phyloP scores from a whole-genome alignment of 2,329 filamentous ascomycete genomes.

The Aspergillus neoniger region DNA sequence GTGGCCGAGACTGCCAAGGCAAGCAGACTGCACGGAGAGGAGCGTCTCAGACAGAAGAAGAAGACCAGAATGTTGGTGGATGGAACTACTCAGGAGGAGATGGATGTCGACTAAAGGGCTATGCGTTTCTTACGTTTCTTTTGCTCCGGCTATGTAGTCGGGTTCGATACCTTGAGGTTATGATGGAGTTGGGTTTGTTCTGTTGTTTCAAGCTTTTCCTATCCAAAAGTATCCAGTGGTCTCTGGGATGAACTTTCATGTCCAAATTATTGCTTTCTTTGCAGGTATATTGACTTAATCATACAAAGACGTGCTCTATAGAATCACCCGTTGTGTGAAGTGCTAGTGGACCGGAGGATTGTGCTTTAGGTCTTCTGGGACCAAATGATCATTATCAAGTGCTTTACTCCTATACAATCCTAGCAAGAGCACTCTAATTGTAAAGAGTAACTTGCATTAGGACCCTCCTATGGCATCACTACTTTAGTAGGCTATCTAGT shows the following conservation, averaged over 20 bases:
- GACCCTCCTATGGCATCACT: too few relatives aligned
- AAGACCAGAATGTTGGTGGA: constrained; percentile 48
- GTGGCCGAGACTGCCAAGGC: constrained; percentile 39
- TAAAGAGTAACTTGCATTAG: background rate
- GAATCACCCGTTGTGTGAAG: background rate
- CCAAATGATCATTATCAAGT: too few relatives aligned
- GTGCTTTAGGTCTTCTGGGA: background rate
- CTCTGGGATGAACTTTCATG: constrained; percentile 12
- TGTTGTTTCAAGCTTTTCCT: constrained; percentile 15
- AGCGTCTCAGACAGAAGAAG: constrained; percentile 45
- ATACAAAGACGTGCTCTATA: constrained; percentile 3
- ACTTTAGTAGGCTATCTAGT: too few relatives aligned
- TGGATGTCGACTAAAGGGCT: constrained; percentile 48
- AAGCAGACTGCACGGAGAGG: constrained; percentile 43
- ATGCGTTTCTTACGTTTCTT: constrained; percentile 17
- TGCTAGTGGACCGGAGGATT: background rate
- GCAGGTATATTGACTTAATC: constrained; percentile 3
- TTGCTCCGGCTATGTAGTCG: constrained; percentile 6
- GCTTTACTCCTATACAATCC: too few relatives aligned
- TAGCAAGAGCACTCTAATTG: too few relatives aligned
- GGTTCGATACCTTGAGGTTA: constrained; percentile 21
- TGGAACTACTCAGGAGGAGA: constrained; percentile 49
- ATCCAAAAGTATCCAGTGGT: constrained; percentile 12
- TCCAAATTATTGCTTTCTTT: constrained; percentile 6
- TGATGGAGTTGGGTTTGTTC: constrained; percentile 26